phyloP scores from a whole-genome alignment of 371 early-diverging fungal genomes.

The Rhizopus arrhizus region DNA sequence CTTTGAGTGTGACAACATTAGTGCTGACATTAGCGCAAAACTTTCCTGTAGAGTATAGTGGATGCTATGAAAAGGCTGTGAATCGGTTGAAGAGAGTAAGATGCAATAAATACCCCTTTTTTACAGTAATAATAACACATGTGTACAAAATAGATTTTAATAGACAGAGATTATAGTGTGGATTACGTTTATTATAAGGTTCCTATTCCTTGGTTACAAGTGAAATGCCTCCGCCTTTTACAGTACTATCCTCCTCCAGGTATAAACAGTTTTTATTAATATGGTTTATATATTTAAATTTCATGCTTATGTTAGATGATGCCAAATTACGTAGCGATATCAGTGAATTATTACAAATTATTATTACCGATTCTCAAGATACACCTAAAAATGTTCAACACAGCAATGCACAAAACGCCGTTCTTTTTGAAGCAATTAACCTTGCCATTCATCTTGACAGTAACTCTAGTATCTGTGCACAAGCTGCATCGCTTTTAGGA shows the following conservation, averaged over 20 bases:
- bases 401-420: constrained; percentile 94
- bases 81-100: constrained; percentile 77
- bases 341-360: constrained; percentile 74
- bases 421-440: constrained; percentile 95
- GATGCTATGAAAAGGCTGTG: constrained; percentile 78
- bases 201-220: constrained; percentile 96
- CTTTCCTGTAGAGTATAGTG: constrained; percentile 78
- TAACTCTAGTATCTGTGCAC: constrained; percentile 81
- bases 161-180: constrained; percentile 78
- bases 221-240: constrained; percentile 89
- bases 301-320: constrained; percentile 46
- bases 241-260: constrained; percentile 94
- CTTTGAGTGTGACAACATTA: constrained; percentile 80
- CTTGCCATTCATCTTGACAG: constrained; percentile 91
- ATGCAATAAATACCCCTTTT: not conserved
- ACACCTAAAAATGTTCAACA: constrained; percentile 94
- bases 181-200: constrained; percentile 97
- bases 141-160: constrained; percentile 64
- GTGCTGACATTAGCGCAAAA: constrained; percentile 87
- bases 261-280: constrained; percentile 29
- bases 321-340: constrained; percentile 63
- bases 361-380: constrained; percentile 84
- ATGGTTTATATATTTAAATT: not conserved
- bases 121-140: not conserved
- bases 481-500: constrained; percentile 82